Conservation (phyloP, 2,329 filamentous ascomycete genomes). For the Elsinoe australis region DNA sequence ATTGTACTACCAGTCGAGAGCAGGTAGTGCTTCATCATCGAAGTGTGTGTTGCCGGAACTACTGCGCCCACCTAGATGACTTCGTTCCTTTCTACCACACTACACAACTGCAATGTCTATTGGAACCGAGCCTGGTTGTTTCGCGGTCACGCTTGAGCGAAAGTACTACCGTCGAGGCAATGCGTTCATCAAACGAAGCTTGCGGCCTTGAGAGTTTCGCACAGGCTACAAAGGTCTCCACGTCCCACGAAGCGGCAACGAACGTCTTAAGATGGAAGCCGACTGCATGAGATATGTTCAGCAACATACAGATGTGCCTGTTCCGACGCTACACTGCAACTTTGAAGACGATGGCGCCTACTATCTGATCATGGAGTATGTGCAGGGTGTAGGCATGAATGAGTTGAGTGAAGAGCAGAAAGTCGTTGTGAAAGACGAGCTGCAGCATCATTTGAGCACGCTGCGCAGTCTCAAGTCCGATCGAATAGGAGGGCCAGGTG, state of each 20-base stretch:
- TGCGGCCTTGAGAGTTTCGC: background rate
- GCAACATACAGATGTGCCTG: background rate
- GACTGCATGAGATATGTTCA: background rate
- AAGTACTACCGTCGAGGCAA: background rate
- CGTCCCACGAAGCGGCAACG: background rate
- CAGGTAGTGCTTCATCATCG: too few relatives aligned
- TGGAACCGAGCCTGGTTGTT: too few relatives aligned
- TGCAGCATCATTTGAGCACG: background rate
- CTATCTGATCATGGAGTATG: conserved; percentile 1
- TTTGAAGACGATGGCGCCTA: background rate
- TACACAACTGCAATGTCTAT: too few relatives aligned
- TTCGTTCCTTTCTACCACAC: too few relatives aligned
- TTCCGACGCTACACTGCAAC: background rate
- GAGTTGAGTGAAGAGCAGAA: background rate
- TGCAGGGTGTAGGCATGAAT: background rate
- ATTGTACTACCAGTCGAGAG: too few relatives aligned
- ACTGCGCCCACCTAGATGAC: too few relatives aligned
- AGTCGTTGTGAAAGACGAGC: background rate
- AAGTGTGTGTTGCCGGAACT: too few relatives aligned
- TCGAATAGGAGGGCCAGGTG: conserved; percentile 19
- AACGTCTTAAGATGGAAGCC: background rate
- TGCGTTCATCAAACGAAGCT: background rate
- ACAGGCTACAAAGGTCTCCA: background rate
- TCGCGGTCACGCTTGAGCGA: background rate
- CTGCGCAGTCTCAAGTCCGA: conserved; percentile 5